A percentile compares a stretch with the other conserved stretches of the same genome.
Evolutionary conservation across 768 basidiomycete species (phyloP).

Genomic region (Hemileccinum impolitum): DNA sequence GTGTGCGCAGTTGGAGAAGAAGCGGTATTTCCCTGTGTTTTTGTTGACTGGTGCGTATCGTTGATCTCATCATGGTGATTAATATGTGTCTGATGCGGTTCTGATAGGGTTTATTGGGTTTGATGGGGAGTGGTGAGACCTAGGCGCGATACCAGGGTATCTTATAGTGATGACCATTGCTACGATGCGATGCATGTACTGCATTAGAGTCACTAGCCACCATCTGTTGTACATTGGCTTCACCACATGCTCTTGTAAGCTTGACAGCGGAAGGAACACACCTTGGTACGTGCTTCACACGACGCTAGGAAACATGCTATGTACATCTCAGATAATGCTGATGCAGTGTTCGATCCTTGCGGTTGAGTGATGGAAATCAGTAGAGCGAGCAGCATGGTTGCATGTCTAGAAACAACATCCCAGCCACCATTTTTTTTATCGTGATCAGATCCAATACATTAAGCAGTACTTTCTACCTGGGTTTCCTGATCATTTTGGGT

Average conservation of each 20-base stretch:
- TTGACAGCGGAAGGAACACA: no score
- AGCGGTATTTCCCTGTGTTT: constrained; percentile 78
- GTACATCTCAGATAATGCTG: no score
- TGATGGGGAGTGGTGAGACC: constrained; percentile 79
- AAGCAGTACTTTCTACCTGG: constrained; percentile 22
- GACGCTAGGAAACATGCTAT: no score
- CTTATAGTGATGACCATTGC: background rate
- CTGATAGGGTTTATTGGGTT: constrained; percentile 74
- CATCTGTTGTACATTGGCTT: no score
- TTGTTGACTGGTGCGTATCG: constrained; percentile 60
- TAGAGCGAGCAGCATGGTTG: background rate
- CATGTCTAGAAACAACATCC: background rate
- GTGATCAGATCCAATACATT: constrained; percentile 4
- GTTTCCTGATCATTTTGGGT: constrained; percentile 20
- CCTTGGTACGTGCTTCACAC: no score
- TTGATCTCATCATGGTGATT: background rate
- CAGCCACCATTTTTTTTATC: background rate
- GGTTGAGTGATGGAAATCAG: no score
- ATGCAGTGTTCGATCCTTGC: no score
- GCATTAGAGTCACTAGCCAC: no score
- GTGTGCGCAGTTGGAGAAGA: constrained; percentile 85
- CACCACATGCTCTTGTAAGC: no score
- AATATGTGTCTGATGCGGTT: background rate
- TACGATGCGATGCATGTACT: background rate
- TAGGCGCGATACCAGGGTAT: background rate